Conservation (phyloP, 164 flowering plant species). For the Saururus chinensis region DNA sequence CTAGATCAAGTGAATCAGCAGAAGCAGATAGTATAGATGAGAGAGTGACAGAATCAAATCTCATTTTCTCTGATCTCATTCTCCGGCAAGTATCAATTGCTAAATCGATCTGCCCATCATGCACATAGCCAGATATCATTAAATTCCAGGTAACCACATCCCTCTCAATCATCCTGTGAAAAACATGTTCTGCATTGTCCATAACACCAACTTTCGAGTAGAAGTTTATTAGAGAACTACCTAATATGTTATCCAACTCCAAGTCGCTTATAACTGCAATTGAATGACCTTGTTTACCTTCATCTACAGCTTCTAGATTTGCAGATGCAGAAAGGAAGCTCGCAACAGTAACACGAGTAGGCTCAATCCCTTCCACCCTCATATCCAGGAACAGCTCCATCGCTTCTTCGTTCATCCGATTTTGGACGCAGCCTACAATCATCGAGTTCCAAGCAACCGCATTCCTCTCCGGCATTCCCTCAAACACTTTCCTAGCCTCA, state of each 20-base stretch:
- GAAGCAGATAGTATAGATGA: constrained; percentile 42
- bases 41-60: constrained; percentile 62
- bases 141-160: constrained; percentile 75
- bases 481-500: constrained; percentile 52
- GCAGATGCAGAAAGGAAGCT: constrained; percentile 64
- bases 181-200: constrained; percentile 47
- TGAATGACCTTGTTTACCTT: constrained; percentile 74
- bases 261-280: constrained; percentile 39
- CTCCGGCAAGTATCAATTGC: constrained; percentile 33
- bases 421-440: constrained; percentile 52
- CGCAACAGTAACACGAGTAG: constrained; percentile 46
- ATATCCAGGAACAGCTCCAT: constrained; percentile 42
- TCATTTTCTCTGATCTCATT: constrained; percentile 43
- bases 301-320: constrained; percentile 45
- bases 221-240: constrained; percentile 58
- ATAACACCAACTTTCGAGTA: constrained; percentile 47
- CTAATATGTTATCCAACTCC: constrained; percentile 44
- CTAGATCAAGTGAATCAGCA: constrained; percentile 22
- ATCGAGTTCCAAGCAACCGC: constrained; percentile 65
- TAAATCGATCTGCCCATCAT: constrained; percentile 24
- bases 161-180: constrained; percentile 36
- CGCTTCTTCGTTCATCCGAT: constrained; percentile 57
- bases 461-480: constrained; percentile 43
- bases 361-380: constrained; percentile 53
- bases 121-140: constrained; percentile 54